These are phyloP conservation scores for Aechmea fasciata DNA, from an alignment of 176 grass and related monocot genomes.

Conservation along the genomic window DNA sequence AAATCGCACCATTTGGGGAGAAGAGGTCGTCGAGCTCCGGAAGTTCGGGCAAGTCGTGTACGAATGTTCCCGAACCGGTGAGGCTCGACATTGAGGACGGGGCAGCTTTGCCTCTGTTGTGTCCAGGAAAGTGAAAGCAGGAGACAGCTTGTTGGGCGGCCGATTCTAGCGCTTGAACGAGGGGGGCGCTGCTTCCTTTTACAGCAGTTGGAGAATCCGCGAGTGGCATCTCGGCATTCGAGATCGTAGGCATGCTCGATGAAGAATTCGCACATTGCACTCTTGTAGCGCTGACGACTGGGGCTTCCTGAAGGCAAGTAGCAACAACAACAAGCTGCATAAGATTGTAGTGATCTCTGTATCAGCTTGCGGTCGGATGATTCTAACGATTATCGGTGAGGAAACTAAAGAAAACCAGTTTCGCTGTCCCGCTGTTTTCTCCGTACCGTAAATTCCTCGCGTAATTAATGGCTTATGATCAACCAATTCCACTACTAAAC, in stretches of 20 bases:
- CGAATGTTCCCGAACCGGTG: slow-evolving; percentile 32
- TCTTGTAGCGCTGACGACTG: background rate
- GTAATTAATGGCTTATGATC: no score
- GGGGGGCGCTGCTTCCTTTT: slow-evolving; percentile 27
- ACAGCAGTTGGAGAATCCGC: slow-evolving; percentile 11
- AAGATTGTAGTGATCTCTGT: background rate
- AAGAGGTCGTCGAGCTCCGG: slow-evolving; percentile 79
- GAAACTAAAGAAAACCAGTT: no score
- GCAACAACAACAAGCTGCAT: background rate
- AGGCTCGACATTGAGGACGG: slow-evolving; percentile 36
- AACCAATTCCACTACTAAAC: no score
- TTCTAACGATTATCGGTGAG: background rate
- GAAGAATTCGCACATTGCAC: slow-evolving; percentile 15
- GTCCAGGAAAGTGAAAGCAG: slow-evolving; percentile 91
- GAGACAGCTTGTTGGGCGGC: slow-evolving; percentile 50
- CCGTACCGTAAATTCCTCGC: no score
- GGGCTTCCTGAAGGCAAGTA: slow-evolving; percentile 17
- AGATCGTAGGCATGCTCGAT: background rate
- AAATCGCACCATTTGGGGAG: slow-evolving; percentile 61
- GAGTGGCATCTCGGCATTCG: slow-evolving; percentile 5
- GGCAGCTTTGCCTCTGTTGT: slow-evolving; percentile 61
- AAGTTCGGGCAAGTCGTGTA: slow-evolving; percentile 65
- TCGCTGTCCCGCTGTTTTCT: no score
- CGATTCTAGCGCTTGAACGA: slow-evolving; percentile 53
- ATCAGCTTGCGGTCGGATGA: background rate